Percentiles rank a stretch among this genome's conserved stretches.
Evolutionary conservation across 345 rosid genomes (phyloP).

Genomic region (Populus tremula): DNA sequence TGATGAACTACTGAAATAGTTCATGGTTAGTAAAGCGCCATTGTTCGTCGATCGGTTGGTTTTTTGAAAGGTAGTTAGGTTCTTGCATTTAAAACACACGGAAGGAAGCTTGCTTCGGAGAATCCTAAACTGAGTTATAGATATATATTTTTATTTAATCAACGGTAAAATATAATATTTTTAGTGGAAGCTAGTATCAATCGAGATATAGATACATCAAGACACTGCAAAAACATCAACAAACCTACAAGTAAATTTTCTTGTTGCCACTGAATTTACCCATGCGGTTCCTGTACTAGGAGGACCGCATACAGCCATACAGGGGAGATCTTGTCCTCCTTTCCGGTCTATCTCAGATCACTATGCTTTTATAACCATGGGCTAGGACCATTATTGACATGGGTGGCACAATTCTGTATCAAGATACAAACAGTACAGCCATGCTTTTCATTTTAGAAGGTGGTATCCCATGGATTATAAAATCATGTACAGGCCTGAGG

Average conservation of each 20-base stretch:
- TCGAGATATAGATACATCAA: no score
- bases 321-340: no score
- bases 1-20: not conserved
- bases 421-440: not conserved
- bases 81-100: not conserved
- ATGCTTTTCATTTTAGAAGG: not conserved
- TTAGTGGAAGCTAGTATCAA: no score
- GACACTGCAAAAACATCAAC: no score
- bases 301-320: no score
- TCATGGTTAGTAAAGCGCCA: not conserved
- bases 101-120: not conserved
- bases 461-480: not conserved
- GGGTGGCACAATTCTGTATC: not conserved
- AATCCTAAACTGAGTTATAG: not conserved
- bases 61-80: not conserved
- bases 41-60: not conserved
- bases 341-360: not conserved
- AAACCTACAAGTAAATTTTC: no score
- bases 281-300: no score
- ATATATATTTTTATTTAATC: no score
- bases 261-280: no score
- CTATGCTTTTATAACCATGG: not conserved
- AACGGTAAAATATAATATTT: no score
- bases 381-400: not conserved
- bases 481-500: no score